Base-by-base conservation (phyloP, 2,329 filamentous ascomycete species). In the Ophiostoma quercus region DNA sequence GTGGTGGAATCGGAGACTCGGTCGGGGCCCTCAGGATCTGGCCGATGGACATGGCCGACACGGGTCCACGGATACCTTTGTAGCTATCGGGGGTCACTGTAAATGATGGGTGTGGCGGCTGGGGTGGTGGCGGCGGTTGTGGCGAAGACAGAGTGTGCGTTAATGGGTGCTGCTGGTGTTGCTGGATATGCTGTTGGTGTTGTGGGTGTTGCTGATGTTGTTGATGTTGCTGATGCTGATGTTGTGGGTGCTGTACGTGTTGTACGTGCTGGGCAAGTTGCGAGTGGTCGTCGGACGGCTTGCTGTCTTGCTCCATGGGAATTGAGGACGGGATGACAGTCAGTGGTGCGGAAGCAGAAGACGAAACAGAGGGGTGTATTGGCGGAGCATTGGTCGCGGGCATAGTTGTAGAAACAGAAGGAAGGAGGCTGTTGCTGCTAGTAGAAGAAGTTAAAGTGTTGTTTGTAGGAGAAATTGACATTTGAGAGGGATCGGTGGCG, bases 21-120 rank as follows among this genome's bases (percentile, higher is more conserved):
- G 72, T 73, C 6, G 74, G 71, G 6, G 74, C 73, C 16, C 74
- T 75, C 67, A 76, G 73, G 22, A 76, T 75, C 65, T 78, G 76
- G 32, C 74, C 70, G 8, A 76, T 75, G 14, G 75, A 74, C 72
- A 82, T 74, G 75, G 83, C 72, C 67, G 84, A 81, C 62, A 86
- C 82, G 74, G 84, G 80, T 1, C 71, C 82, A 79, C 73, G 72
- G 54, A 74, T 67, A 34, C 84, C 81, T 71, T 82, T 80, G 75
- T 84, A 85, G 14, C 80, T 77, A 73, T 80, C 75, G 16, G 78
- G 74, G 8, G 75, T 72, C 51, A 78, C 75, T 60, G 72, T 73
- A 69, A 74, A 78, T 60, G 71, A 76, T 65, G 73, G 74, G 62
- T 76, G 74, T 43, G 66, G 54, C 7, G 66, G 69, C 11, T 66